Base-by-base conservation (phyloP, 306 rosid species). In the Calophaca sinica region DNA sequence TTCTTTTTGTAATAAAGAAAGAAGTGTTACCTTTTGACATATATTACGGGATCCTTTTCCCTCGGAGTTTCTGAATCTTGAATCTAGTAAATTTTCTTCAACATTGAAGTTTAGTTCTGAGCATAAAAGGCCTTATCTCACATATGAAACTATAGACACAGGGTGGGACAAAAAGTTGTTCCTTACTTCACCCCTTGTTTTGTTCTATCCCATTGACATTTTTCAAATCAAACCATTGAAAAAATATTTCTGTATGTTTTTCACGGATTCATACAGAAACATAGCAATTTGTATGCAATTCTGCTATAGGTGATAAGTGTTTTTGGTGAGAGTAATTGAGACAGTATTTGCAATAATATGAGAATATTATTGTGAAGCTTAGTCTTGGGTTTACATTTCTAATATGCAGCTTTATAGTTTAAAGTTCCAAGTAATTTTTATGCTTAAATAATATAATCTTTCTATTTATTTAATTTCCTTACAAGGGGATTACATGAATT, bases 391-490 rank as follows among this genome's bases (percentile, higher is more conserved):
- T 67, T 29, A 54, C 14, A 42, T 28, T 67, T 35, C 67, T 31
- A 26, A 46, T 68, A 58, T 14, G 53, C 29, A 44, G 29, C 7
- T 26, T 66, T 76, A 32, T 54, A 20, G 13, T 44, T 41, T 54
- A 58, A 39, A 60, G 3, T 68, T 31, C 39, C 42, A 58, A 10
- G 59, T 59, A 59, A 32, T 32, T 33, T 44, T 57, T 57, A 68
- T 48, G 31, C 11, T 48, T 20, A 26, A 20, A 33, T 33, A 33
- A 33, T 33, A 10, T 45, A 13, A 45, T 14, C 8, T 28, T 59
- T 68, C 35, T 45, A 58, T 49, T 3, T 36, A 12, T 60, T 77
- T 38, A 20, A n/a, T 60, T 48, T 50, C 13, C 81, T 15, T 13
- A 4, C 39, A 0, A 41, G 20, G 55, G 6, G 45, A 33, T 12